Percentiles rank a stretch among this genome's conserved stretches.
phyloP scores from a whole-genome alignment of 1,139 yeast genomes.

The Blastobotrys petasosporus region DNA sequence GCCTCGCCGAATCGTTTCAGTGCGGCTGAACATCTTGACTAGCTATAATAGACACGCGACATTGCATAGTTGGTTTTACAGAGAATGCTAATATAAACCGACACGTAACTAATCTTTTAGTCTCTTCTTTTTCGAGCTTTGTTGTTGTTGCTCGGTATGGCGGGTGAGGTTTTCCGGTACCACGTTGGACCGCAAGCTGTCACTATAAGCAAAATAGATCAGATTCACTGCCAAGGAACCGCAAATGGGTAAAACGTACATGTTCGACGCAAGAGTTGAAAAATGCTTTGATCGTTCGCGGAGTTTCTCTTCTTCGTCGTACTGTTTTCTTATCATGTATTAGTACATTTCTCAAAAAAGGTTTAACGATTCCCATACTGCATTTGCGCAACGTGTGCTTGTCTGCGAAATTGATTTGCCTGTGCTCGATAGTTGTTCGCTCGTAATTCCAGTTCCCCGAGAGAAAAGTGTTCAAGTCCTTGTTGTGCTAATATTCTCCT shows the following conservation, averaged over 20 bases:
- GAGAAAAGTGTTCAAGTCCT: constrained; percentile 1
- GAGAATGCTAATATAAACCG: too few species aligned
- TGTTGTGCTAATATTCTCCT: background rate
- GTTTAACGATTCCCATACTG: background rate
- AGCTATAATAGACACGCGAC: too few species aligned
- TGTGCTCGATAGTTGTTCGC: constrained; percentile 7
- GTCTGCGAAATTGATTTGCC: background rate
- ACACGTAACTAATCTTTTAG: too few species aligned
- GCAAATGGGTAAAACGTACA: background rate
- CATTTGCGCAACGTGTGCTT: constrained; percentile 6
- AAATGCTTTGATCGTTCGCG: background rate
- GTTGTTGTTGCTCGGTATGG: too few species aligned
- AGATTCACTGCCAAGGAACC: too few species aligned
- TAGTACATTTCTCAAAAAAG: background rate
- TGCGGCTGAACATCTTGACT: too few species aligned
- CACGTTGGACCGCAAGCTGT: too few species aligned
- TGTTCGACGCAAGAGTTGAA: background rate
- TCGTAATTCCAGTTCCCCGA: constrained; percentile 4
- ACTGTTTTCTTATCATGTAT: background rate
- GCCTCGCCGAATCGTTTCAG: too few species aligned
- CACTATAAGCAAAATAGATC: too few species aligned
- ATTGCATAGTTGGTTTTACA: too few species aligned
- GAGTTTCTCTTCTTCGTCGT: background rate
- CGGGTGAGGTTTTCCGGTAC: too few species aligned
- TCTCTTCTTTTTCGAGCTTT: too few species aligned